Percentiles rank a stretch among this genome's conserved stretches.
phyloP scores from a whole-genome alignment of 768 basidiomycete genomes.

The Lactarius trivialis region DNA sequence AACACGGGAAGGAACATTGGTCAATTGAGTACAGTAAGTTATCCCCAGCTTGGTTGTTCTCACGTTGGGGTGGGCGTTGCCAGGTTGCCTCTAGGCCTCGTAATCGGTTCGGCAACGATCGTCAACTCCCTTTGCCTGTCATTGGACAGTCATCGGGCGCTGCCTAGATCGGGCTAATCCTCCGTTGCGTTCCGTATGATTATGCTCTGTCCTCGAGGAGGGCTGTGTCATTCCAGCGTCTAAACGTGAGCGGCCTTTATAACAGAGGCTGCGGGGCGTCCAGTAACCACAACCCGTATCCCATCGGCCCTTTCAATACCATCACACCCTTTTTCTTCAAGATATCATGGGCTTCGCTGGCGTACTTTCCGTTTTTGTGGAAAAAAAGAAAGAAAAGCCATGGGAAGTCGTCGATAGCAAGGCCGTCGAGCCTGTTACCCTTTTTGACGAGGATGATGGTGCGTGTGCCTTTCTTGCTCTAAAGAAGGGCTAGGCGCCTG shows the following conservation, averaged over 20 bases:
- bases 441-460: slow-evolving; percentile 58
- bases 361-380: slow-evolving; percentile 35
- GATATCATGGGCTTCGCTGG: slow-evolving; percentile 24
- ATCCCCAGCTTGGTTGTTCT: neutral
- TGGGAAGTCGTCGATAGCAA: slow-evolving; percentile 77
- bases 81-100: neutral
- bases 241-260: slow-evolving; percentile 9
- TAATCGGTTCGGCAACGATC: slow-evolving; percentile 14
- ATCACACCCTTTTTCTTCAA: neutral
- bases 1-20: neutral
- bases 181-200: slow-evolving; percentile 4
- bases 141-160: neutral
- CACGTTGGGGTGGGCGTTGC: neutral
- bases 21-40: neutral
- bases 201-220: neutral
- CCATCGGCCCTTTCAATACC: neutral
- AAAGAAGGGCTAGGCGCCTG: neutral
- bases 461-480: slow-evolving; percentile 20
- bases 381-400: slow-evolving; percentile 47
- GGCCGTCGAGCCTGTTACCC: slow-evolving; percentile 55
- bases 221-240: slow-evolving; percentile 19
- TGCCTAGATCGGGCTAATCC: neutral
- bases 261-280: slow-evolving; percentile 1
- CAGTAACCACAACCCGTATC: neutral
- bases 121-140: neutral